Percentiles rank a stretch among this genome's conserved stretches.
phyloP scores from a whole-genome alignment of 2,329 filamentous ascomycete genomes.

The Fusarium denticulatum region DNA sequence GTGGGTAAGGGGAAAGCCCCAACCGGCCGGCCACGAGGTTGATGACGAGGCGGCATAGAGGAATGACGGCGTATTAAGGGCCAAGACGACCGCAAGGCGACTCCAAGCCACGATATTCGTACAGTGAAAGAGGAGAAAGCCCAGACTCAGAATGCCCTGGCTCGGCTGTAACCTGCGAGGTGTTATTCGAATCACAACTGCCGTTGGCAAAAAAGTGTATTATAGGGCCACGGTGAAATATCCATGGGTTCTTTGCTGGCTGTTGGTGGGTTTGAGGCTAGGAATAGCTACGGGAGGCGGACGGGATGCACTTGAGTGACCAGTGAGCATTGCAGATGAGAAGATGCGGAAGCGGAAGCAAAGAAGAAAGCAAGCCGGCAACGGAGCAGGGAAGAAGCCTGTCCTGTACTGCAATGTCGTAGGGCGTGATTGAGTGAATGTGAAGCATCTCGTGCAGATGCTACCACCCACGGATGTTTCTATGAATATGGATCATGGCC shows the following conservation, averaged over 20 bases:
- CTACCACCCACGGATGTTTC: conserved; percentile 11
- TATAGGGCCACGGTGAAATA: conserved; percentile 25
- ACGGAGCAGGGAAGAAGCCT: conserved; percentile 30
- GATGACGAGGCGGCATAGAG: conserved; percentile 35
- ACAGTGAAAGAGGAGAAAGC: background rate
- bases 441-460: conserved; percentile 14
- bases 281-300: conserved; percentile 33
- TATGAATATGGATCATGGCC: conserved; percentile 5
- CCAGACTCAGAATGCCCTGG: background rate
- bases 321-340: conserved; percentile 30
- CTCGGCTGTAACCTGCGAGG: background rate
- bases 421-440: conserved; percentile 13
- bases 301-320: conserved; percentile 15
- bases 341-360: conserved; percentile 17
- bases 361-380: conserved; percentile 19
- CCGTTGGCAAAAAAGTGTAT: conserved; percentile 20
- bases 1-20: conserved; percentile 37
- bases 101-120: conserved; percentile 25
- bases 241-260: background rate
- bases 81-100: conserved; percentile 16
- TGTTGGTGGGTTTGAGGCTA: conserved; percentile 28
- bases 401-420: background rate
- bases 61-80: conserved; percentile 24
- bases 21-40: conserved; percentile 25
- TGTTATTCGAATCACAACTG: conserved; percentile 3